These are phyloP conservation scores for Eragrostis tef DNA, from an alignment of 202 grass and related monocot species.

Conservation along the genomic window DNA sequence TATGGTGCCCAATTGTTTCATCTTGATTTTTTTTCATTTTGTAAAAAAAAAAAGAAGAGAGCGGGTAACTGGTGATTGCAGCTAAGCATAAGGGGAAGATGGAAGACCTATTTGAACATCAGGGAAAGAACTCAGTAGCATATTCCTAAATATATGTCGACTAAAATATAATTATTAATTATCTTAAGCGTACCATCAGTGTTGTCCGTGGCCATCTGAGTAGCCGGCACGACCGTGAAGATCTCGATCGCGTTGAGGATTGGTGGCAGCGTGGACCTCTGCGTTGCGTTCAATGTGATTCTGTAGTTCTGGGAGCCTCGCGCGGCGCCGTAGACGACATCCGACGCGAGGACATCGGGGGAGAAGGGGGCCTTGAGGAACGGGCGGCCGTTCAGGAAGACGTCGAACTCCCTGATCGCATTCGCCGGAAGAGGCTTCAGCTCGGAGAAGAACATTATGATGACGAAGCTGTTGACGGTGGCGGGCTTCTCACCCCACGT, in stretches of 20 bases:
- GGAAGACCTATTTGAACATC: too few species aligned
- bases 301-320: constrained; percentile 27
- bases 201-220: constrained; percentile 38
- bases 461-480: not conserved
- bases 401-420: not conserved
- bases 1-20: too few species aligned
- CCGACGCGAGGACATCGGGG: not conserved
- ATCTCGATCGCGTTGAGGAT: constrained; percentile 60
- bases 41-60: too few species aligned
- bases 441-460: not conserved
- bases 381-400: not conserved
- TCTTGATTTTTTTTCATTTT: too few species aligned
- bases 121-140: too few species aligned
- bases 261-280: constrained; percentile 50
- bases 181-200: not conserved
- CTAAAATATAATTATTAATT: too few species aligned
- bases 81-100: too few species aligned
- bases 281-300: constrained; percentile 38
- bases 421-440: not conserved
- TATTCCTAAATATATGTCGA: too few species aligned
- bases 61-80: too few species aligned
- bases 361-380: not conserved
- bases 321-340: not conserved
- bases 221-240: constrained; percentile 38
- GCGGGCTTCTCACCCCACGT: too few species aligned